These are phyloP conservation scores for Harringtonia lauricola DNA, from an alignment of 2,329 filamentous ascomycete species.

Conservation along the genomic window DNA sequence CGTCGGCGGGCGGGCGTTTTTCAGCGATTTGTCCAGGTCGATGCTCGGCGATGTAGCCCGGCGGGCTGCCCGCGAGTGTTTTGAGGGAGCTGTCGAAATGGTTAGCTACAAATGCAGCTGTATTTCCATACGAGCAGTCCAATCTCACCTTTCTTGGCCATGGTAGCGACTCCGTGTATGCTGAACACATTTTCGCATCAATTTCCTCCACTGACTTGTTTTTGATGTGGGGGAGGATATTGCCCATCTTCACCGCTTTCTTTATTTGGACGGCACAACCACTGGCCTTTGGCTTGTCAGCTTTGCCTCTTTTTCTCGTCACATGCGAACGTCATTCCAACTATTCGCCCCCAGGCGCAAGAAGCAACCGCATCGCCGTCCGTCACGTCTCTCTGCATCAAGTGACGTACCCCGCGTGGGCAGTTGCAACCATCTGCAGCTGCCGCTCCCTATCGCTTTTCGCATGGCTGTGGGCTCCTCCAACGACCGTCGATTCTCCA, in stretches of 20 bases:
- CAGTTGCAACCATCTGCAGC: too few relatives aligned
- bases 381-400: too few relatives aligned
- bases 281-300: neutral
- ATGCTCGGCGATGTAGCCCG: constrained; percentile 61
- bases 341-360: too few relatives aligned
- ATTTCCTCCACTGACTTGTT: too few relatives aligned
- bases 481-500: too few relatives aligned
- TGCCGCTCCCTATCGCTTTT: too few relatives aligned
- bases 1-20: constrained; percentile 41
- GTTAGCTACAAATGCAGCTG: neutral
- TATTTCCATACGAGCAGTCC: neutral
- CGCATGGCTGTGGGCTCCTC: too few relatives aligned
- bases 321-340: constrained; percentile 2
- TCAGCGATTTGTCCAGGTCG: constrained; percentile 61
- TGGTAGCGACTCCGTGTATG: neutral
- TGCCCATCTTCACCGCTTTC: constrained; percentile 8
- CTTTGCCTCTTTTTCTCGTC: neutral
- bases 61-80: constrained; percentile 65
- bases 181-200: too few relatives aligned
- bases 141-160: constrained; percentile 10
- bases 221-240: constrained; percentile 6
- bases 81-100: constrained; percentile 43
- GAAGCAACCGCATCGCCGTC: too few relatives aligned
- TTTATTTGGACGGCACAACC: neutral
- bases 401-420: too few relatives aligned